Evolutionary conservation across 2,329 filamentous ascomycete species (phyloP).

Genomic region (Botrytis cinerea): DNA sequence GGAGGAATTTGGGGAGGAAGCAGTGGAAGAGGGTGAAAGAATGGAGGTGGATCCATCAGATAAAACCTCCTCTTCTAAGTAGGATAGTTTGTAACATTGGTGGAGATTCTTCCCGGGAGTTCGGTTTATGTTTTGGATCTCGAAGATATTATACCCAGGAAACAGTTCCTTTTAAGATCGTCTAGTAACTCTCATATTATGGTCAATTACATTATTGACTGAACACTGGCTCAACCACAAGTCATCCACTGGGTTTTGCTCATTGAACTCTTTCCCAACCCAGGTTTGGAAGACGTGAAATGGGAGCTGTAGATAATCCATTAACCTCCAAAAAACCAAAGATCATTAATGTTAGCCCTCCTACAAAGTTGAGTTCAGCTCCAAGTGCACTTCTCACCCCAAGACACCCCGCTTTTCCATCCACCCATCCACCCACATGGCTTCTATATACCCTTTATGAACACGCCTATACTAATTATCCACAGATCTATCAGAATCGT

Average conservation of each 20-base stretch:
- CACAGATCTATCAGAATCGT: not conserved
- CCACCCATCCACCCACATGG: not conserved
- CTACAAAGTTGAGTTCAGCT: not conserved
- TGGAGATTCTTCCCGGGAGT: slow-evolving; percentile 8
- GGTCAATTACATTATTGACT: not conserved
- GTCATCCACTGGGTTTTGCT: not conserved
- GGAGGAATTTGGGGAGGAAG: slow-evolving; percentile 45
- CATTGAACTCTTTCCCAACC: not conserved
- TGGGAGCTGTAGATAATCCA: not conserved
- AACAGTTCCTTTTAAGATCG: not conserved
- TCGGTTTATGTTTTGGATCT: slow-evolving; percentile 7
- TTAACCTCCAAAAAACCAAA: not conserved
- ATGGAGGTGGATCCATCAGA: slow-evolving; percentile 23
- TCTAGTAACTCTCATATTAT: not conserved
- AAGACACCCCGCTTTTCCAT: not conserved
- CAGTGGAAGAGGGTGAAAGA: slow-evolving; percentile 30
- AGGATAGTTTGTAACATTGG: not conserved
- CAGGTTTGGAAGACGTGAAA: not conserved
- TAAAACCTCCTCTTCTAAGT: not conserved
- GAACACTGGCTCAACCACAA: not conserved
- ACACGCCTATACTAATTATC: not conserved
- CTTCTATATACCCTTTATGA: not conserved
- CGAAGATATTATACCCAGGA: slow-evolving; percentile 16
- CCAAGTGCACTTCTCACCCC: not conserved
- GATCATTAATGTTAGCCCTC: not conserved